A percentile compares a stretch with the other conserved stretches of the same genome.
phyloP scores from a whole-genome alignment of 2,329 filamentous ascomycete species.

The Aspergillus sp. region DNA sequence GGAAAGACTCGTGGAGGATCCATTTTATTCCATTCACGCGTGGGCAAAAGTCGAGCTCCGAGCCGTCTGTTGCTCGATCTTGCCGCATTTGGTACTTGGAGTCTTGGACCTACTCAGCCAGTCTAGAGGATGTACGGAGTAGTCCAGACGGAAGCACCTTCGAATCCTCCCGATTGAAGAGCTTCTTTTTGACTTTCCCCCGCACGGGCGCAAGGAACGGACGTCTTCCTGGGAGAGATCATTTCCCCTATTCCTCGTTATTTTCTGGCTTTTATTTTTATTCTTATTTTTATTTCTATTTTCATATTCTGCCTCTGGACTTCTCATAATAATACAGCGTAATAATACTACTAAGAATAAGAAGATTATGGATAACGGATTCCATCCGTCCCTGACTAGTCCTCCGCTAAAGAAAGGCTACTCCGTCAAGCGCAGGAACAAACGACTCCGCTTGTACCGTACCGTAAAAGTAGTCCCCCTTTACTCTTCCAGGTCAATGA shows the following conservation, averaged over 20 bases:
- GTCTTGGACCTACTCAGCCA: too few species aligned
- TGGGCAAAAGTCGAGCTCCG: constrained; percentile 9
- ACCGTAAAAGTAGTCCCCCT: constrained; percentile 6
- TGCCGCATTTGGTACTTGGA: background rate
- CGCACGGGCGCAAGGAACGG: constrained; percentile 3
- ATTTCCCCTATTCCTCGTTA: too few species aligned
- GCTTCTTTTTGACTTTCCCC: background rate
- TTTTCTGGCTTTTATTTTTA: too few species aligned
- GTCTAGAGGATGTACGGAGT: too few species aligned
- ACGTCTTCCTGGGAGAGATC: too few species aligned
- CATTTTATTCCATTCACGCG: constrained; percentile 11
- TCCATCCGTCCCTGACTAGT: constrained; percentile 15
- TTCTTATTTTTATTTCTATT: background rate
- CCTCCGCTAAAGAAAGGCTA: constrained; percentile 15
- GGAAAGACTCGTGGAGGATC: constrained; percentile 10
- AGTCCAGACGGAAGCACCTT: background rate
- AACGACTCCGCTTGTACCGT: constrained; percentile 14
- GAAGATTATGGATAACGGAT: too few species aligned
- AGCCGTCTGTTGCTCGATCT: constrained; percentile 4
- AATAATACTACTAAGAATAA: too few species aligned
- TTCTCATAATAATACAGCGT: too few species aligned
- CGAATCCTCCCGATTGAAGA: background rate
- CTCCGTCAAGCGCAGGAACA: constrained; percentile 6
- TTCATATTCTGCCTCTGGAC: too few species aligned
- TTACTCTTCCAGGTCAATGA: constrained; percentile 19